A percentile compares a stretch with the other conserved stretches of the same genome.
These are phyloP conservation scores for Parastagonospora avenae DNA, from an alignment of 2,329 filamentous ascomycete species.

Conservation along the genomic window DNA sequence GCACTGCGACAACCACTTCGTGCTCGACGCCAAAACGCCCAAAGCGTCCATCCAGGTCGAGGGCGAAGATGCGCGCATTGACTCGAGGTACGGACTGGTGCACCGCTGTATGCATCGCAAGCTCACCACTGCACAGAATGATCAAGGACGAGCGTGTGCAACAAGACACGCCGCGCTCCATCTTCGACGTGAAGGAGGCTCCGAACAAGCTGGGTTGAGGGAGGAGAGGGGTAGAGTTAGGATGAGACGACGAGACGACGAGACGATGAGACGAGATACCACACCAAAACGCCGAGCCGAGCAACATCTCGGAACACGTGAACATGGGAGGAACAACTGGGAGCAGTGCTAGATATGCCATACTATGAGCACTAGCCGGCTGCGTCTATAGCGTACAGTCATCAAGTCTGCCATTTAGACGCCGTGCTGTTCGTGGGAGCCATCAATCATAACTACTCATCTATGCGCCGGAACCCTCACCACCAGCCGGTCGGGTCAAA, in stretches of 20 bases:
- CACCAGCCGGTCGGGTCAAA: constrained; percentile 65
- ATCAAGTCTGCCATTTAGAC: constrained; percentile 27
- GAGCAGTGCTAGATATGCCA: constrained; percentile 29
- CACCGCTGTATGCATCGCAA: neutral
- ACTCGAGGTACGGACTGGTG: constrained; percentile 62
- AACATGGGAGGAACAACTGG: neutral
- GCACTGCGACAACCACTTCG: constrained; percentile 98
- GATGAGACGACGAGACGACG: neutral
- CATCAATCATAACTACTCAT: constrained; percentile 24
- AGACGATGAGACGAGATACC: neutral
- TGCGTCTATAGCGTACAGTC: constrained; percentile 35
- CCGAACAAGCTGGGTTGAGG: constrained; percentile 75
- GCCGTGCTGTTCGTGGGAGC: constrained; percentile 36
- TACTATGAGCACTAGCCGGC: constrained; percentile 31
- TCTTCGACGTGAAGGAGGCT: constrained; percentile 77
- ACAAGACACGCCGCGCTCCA: constrained; percentile 63
- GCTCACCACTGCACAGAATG: constrained; percentile 62
- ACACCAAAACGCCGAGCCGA: constrained; percentile 5
- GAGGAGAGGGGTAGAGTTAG: neutral
- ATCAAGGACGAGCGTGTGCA: constrained; percentile 85
- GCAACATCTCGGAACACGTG: constrained; percentile 9
- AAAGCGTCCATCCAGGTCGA: constrained; percentile 85
- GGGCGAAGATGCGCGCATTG: constrained; percentile 84
- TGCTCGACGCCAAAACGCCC: constrained; percentile 85
- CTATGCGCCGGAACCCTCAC: constrained; percentile 43